Evolutionary conservation across 257 asterid species (phyloP), one percentile per base, ranked within the genome.

Genomic region (Solanum bukasovii): DNA sequence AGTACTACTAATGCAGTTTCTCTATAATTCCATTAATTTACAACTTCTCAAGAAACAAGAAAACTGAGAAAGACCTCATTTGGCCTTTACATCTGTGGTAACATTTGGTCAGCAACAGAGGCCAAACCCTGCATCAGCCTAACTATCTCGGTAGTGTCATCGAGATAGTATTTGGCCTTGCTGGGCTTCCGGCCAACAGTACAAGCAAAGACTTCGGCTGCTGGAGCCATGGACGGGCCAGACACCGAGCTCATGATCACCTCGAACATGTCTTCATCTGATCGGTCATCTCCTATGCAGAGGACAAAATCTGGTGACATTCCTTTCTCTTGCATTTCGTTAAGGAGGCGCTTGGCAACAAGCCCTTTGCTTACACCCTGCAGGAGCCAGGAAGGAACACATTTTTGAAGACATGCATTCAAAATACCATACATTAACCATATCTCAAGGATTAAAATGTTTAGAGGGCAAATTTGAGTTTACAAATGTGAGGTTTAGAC

Each of bases 311-410:
- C 97, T 1, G 96, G 94, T 1, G 92, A 88, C 88, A 91, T 89
- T 82, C 93, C 98, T 37, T 88, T 90, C 89, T 94, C 97, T 87
- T 93, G 95, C 96, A 95, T 91, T 21, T 84, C 61, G 4, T 94
- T 87, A 38, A 96, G 96, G 13, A 96, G 90, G 49, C 96, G 94
- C 84, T 94, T 94, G 3, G 98, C 98, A 34, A 96, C 98, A 5
- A 96, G 94, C 77, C 98, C 98, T 89, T 96, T 96, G 94, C 93
- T 93, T 86, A 96, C 98, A 13, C 98, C 98, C 98, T 95, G 93
- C 73, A 85, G 13, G 46, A 40, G 13, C 46, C 46, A 40, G 46
- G 81, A 67, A 14, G 65, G 38, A 79, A 16, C 67, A 79, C 3
- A 9, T 27, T 23, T 34, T 29, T 72, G 37, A 31, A 70, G 74